These are phyloP conservation scores for Phytopythium kandeliae DNA, from an alignment of 352 stramenopile genomes.

Conservation along the genomic window DNA sequence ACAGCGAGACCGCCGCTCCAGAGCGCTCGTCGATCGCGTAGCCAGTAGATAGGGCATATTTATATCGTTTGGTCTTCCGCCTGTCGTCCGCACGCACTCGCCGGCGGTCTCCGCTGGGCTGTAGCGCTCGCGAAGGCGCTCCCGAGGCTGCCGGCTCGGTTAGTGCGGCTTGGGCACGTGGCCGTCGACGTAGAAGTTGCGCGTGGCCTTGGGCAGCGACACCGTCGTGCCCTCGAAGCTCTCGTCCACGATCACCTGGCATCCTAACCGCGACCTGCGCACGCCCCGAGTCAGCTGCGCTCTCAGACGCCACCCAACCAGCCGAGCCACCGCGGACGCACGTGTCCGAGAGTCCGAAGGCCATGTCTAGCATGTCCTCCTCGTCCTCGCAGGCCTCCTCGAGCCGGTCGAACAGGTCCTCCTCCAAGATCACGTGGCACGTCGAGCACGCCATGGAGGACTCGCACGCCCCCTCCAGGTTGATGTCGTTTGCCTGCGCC, in stretches of 20 bases:
- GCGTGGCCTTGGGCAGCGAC: constrained; percentile 92
- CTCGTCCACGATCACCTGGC: constrained; percentile 87
- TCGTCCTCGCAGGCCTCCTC: constrained; percentile 94
- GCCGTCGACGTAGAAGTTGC: constrained; percentile 99
- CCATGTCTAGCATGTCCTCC: constrained; percentile 99
- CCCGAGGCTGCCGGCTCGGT: background rate
- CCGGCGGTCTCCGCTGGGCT: too few relatives aligned
- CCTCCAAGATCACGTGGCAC: constrained; percentile 97
- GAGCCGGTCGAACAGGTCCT: constrained; percentile 90
- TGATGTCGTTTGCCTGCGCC: constrained; percentile 91
- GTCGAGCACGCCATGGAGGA: constrained; percentile 98
- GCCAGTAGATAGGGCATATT: too few relatives aligned
- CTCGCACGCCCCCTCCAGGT: constrained; percentile 92
- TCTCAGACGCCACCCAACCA: too few relatives aligned
- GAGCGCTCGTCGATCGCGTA: constrained; percentile 3
- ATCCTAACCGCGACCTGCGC: constrained; percentile 85
- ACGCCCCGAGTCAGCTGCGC: background rate
- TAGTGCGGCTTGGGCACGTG: constrained; percentile 97
- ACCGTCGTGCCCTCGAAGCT: constrained; percentile 89
- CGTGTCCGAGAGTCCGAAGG: constrained; percentile 96
- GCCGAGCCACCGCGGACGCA: too few relatives aligned
- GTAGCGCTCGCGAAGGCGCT: too few relatives aligned
- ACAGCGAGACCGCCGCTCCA: background rate
- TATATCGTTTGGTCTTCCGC: constrained; percentile 1
- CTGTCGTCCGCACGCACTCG: too few relatives aligned